These are phyloP conservation scores for Skeletonema grethae DNA, from an alignment of 108 stramenopile species.

Conservation along the genomic window DNA sequence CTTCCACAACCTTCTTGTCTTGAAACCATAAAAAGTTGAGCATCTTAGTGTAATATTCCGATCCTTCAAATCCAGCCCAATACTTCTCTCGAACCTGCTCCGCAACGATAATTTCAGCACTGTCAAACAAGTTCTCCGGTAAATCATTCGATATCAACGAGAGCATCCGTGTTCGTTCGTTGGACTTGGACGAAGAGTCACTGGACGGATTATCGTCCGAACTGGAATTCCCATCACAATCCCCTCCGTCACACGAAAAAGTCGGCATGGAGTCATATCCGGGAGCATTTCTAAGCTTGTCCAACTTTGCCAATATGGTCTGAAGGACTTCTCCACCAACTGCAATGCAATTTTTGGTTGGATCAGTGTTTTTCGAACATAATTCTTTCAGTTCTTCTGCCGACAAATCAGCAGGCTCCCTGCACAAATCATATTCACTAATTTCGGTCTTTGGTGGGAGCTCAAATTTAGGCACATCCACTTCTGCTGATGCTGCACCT, in stretches of 20 bases:
- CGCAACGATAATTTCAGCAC: slow-evolving; percentile 63
- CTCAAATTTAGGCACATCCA: background rate
- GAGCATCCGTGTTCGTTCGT: slow-evolving; percentile 2
- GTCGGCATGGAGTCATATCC: slow-evolving; percentile 6
- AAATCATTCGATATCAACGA: slow-evolving; percentile 23
- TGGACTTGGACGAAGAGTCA: background rate
- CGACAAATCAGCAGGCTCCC: slow-evolving; percentile 8
- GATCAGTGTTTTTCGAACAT: slow-evolving; percentile 15
- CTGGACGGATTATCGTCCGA: too few relatives aligned
- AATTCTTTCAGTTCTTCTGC: slow-evolving; percentile 26
- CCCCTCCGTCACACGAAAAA: background rate
- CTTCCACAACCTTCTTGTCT: slow-evolving; percentile 76
- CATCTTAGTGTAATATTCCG: slow-evolving; percentile 56
- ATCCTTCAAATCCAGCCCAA: slow-evolving; percentile 65
- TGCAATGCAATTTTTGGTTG: slow-evolving; percentile 40
- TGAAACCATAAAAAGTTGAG: slow-evolving; percentile 79
- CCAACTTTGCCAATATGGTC: slow-evolving; percentile 17
- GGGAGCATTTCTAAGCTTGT: slow-evolving; percentile 20
- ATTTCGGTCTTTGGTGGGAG: slow-evolving; percentile 57
- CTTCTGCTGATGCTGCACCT: background rate
- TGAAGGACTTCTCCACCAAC: slow-evolving; percentile 41
- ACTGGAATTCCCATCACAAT: background rate
- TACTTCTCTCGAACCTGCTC: slow-evolving; percentile 61
- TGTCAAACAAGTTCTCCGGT: slow-evolving; percentile 64
- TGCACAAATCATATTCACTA: slow-evolving; percentile 51